Base-by-base conservation (phyloP, 2,329 filamentous ascomycete genomes). In the Colletotrichum tabaci region DNA sequence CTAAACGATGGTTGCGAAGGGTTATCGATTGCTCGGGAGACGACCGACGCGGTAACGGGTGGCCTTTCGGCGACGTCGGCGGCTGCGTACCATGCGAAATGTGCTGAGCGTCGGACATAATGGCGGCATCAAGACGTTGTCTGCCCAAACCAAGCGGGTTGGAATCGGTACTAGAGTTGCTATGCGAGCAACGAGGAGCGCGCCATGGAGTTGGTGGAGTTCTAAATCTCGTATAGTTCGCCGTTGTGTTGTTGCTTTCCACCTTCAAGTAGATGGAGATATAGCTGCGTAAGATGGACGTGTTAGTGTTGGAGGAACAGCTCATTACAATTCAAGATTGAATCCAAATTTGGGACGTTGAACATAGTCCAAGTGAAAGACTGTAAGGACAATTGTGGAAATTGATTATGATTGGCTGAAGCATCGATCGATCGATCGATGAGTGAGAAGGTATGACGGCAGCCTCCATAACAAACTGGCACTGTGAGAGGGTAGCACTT, bases 21-120 rank as follows among this genome's bases (percentile, higher is more conserved):
- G 87, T 87, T 3, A 87, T 79, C 5, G 87, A 88, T 40, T 84
- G 82, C 52, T 82, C 81, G 15, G 85, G 83, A 4, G 83, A 82
- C 2, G 81, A 77, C 73, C 86, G 81, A 63, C 86, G 82, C 8
- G 85, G 84, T 16, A 86, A 78, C 46, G 83, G 82, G 50, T 86
- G 84, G 16, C 83, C 82, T 6, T 76, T 79, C 46, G 76, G 52
- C 67, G 78, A 74, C 60, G 74, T 58, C 62, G 66, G 71, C 18
- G 77, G 70, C 21, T 75, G 71, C 49, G 65, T 76, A 61, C 77
- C 52, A 71, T 76, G 71, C 71, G 76, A 30, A 75, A 76, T 8
- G 77, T 72, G 50, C 62, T 76, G 15, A 40, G 74, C 74, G 63
- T 78, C 74, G 67, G 78, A 75, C 84, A 83, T 83, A 8, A 72